These are phyloP conservation scores for Nicotiana benthamiana DNA, from an alignment of 257 asterid species.

Conservation along the genomic window DNA sequence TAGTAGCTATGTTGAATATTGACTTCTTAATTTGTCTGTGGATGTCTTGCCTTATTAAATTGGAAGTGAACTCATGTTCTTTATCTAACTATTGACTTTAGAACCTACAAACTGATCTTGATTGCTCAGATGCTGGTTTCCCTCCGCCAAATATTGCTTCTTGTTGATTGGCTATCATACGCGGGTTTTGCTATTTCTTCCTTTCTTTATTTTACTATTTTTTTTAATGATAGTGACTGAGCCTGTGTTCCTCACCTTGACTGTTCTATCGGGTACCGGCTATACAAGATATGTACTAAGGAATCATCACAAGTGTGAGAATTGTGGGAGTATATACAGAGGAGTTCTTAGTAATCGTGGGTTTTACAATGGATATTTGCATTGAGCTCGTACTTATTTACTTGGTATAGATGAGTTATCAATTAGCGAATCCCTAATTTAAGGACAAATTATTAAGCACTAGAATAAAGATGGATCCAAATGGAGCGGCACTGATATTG, in stretches of 20 bases:
- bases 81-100: not conserved
- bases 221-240: too few species aligned
- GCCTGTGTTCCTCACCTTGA: not conserved
- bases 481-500: not conserved
- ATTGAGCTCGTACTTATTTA: not conserved
- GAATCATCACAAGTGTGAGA: not conserved
- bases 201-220: too few species aligned
- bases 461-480: not conserved
- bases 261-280: not conserved
- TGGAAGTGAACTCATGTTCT: not conserved
- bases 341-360: not conserved
- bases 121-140: not conserved
- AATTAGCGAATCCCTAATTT: not conserved
- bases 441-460: not conserved
- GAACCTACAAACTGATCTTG: not conserved
- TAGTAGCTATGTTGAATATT: not conserved
- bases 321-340: not conserved
- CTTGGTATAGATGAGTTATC: not conserved
- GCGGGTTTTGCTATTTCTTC: too few species aligned
- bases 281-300: not conserved
- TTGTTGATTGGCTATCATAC: not conserved
- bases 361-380: not conserved
- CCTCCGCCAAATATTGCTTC: not conserved
- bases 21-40: not conserved
- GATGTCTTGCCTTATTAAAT: not conserved